These are phyloP conservation scores for Pinus tabuliformis DNA, from an alignment of 75 land plant genomes.

Conservation along the genomic window DNA sequence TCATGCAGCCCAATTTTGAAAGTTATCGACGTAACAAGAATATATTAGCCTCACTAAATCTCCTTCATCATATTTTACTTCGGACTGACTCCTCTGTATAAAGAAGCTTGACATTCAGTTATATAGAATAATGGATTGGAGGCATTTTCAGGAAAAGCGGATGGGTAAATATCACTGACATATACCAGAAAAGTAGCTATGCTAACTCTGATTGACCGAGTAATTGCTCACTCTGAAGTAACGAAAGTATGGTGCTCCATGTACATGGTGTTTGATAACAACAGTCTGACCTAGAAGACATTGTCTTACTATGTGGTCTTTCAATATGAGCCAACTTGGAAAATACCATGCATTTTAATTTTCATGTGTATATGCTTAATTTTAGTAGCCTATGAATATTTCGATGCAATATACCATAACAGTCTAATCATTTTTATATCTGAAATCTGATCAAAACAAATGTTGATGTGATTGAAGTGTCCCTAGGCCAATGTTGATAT, in stretches of 20 bases:
- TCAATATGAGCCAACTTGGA: background rate
- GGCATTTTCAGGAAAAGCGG: background rate
- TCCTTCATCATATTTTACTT: background rate
- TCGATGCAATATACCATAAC: background rate
- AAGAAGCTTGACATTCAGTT: background rate
- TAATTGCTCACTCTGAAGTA: background rate
- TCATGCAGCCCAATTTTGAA: no score
- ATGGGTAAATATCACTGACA: background rate
- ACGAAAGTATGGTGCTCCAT: background rate
- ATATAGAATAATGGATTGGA: background rate
- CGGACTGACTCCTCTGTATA: background rate
- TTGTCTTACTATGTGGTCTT: background rate
- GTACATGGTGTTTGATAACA: background rate
- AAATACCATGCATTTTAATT: background rate
- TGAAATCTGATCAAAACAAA: background rate
- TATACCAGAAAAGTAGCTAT: background rate
- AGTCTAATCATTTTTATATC: background rate
- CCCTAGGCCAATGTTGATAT: background rate
- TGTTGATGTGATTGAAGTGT: background rate
- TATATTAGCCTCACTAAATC: background rate
- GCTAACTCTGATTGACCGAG: slow-evolving; percentile 1
- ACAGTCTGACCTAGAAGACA: no score
- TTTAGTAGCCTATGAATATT: background rate
- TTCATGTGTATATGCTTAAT: background rate
- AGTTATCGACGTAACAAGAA: background rate